Conservation (phyloP, 768 basidiomycete species). For the Rhodotorula graminis region DNA sequence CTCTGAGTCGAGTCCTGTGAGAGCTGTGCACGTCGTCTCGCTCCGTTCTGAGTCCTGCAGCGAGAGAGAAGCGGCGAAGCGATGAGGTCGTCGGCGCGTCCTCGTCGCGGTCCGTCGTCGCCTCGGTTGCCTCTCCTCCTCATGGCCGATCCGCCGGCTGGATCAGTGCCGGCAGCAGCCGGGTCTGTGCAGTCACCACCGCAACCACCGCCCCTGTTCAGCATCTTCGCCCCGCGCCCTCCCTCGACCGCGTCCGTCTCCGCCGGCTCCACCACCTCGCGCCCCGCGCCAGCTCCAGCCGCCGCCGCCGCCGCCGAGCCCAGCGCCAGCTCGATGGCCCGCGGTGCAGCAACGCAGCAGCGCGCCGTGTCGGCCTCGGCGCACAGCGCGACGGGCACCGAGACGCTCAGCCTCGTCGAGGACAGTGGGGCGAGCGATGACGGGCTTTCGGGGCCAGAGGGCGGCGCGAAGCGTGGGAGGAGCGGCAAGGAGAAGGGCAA, state of each 20-base stretch:
- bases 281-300: background rate
- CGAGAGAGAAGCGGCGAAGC: too few species aligned
- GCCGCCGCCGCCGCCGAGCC: too few species aligned
- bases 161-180: too few species aligned
- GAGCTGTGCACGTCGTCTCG: too few species aligned
- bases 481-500: background rate
- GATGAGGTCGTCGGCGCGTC: background rate
- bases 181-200: too few species aligned
- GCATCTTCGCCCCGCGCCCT: background rate
- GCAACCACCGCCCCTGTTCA: too few species aligned
- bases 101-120: background rate
- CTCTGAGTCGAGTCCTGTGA: too few species aligned
- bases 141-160: background rate
- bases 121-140: background rate
- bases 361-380: background rate
- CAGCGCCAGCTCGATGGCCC: too few species aligned
- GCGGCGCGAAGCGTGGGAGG: background rate
- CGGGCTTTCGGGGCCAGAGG: too few species aligned
- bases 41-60: too few species aligned
- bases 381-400: background rate
- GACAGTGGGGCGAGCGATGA: background rate
- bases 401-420: constrained; percentile 1
- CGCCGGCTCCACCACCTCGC: background rate
- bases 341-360: background rate
- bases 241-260: background rate